These are phyloP conservation scores for Tilletiopsis washingtonensis DNA, from an alignment of 1,284 basidiomycete genomes.

Conservation along the genomic window DNA sequence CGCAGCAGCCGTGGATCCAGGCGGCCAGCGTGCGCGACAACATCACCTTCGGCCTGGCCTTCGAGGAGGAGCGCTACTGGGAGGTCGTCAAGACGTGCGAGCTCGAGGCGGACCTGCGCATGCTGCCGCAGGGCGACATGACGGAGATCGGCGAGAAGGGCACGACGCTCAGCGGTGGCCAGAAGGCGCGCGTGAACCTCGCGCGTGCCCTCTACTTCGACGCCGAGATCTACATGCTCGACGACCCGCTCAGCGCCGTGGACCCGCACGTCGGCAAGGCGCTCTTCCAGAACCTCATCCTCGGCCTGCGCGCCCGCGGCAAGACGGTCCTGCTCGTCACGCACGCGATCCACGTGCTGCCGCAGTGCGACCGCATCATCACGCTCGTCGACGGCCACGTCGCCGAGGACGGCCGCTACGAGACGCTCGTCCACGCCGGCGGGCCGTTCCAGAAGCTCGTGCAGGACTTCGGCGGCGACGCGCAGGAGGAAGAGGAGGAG, in stretches of 20 bases:
- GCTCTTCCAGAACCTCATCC: constrained; percentile 43
- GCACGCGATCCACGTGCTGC: constrained; percentile 54
- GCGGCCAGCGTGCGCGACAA: constrained; percentile 62
- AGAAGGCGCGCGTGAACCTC: constrained; percentile 67
- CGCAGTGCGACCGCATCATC: constrained; percentile 59
- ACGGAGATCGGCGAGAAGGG: constrained; percentile 86
- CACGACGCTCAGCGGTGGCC: constrained; percentile 68
- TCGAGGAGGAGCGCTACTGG: constrained; percentile 54
- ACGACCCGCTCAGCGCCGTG: constrained; percentile 64
- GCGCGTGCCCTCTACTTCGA: constrained; percentile 74
- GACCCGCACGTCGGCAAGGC: constrained; percentile 47
- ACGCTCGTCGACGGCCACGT: constrained; percentile 64
- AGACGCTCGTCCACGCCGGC: constrained; percentile 55
- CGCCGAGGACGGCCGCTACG: constrained; percentile 59
- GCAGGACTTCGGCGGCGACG: constrained; percentile 45
- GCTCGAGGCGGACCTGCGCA: constrained; percentile 57
- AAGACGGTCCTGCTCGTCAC: constrained; percentile 46
- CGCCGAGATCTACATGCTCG: constrained; percentile 61
- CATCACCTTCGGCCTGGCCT: constrained; percentile 50
- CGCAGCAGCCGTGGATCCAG: constrained; percentile 83
- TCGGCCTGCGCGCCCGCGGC: constrained; percentile 24
- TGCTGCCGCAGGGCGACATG: constrained; percentile 63
- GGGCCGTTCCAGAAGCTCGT: constrained; percentile 55
- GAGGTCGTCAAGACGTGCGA: constrained; percentile 32
- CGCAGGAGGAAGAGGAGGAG: constrained; percentile 24